Conservation (phyloP, 345 rosid species). For the Psidium guajava region DNA sequence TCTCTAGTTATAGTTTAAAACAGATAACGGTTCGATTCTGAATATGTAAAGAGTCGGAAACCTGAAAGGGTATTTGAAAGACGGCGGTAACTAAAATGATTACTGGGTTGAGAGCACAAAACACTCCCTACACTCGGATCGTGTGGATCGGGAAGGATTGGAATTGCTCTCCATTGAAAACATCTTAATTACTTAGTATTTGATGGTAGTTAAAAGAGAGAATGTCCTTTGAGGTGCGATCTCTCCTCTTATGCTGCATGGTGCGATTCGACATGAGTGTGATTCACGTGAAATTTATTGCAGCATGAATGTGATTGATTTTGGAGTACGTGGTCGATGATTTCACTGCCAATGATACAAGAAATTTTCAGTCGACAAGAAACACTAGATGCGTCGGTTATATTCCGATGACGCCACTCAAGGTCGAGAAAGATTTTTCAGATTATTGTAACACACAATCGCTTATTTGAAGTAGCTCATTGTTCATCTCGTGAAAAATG, state of each 20-base stretch:
- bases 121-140: background rate
- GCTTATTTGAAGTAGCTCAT: background rate
- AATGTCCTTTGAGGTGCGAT: too few relatives aligned
- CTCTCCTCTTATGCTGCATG: too few relatives aligned
- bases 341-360: background rate
- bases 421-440: background rate
- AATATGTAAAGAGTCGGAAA: background rate
- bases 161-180: background rate
- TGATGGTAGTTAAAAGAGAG: too few relatives aligned
- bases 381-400: background rate
- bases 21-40: background rate
- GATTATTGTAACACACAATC: background rate
- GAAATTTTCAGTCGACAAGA: background rate
- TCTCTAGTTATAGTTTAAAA: background rate
- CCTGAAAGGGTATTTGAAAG: too few relatives aligned
- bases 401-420: background rate
- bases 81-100: too few relatives aligned
- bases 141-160: background rate
- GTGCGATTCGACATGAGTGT: background rate
- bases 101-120: background rate
- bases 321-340: background rate
- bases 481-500: background rate
- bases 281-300: background rate
- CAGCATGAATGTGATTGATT: background rate
- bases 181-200: too few relatives aligned